Conservation (phyloP, 2,329 filamentous ascomycete species). For the Neopestalotiopsis sp. region DNA sequence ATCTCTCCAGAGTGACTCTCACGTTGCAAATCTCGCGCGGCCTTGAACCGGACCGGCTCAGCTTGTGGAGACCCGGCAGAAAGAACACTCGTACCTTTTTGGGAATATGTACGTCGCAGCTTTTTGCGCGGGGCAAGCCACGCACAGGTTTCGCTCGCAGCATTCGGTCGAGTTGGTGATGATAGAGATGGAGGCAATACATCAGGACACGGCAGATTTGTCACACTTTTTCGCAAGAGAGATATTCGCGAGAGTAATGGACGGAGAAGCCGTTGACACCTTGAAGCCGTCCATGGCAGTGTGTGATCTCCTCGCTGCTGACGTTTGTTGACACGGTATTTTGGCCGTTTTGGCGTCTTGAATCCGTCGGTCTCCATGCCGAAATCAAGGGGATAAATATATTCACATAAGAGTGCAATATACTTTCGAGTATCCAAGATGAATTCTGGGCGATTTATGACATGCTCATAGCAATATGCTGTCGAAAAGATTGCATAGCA, state of each 20-base stretch:
- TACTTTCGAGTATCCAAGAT: background rate
- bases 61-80: background rate
- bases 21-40: conserved; percentile 23
- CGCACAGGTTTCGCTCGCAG: conserved; percentile 21
- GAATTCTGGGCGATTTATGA: background rate
- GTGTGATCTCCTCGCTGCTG: conserved; percentile 23
- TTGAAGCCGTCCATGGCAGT: conserved; percentile 45
- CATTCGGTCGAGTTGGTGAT: conserved; percentile 15
- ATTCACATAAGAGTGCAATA: background rate
- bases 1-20: conserved; percentile 26
- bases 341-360: conserved; percentile 26
- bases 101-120: conserved; percentile 36
- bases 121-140: conserved; percentile 35
- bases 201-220: conserved; percentile 21
- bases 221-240: conserved; percentile 41
- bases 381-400: background rate
- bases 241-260: conserved; percentile 47
- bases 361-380: conserved; percentile 18
- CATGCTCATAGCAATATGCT: background rate
- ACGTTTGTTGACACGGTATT: conserved; percentile 23
- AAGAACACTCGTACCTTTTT: conserved; percentile 19
- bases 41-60: conserved; percentile 17
- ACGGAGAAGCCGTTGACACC: conserved; percentile 48
- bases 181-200: background rate
- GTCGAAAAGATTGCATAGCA: background rate